Evolutionary conservation across 78 protist species (phyloP), one percentile per base, ranked within the genome.

Genomic region (Dictyostelium firmibasis): DNA sequence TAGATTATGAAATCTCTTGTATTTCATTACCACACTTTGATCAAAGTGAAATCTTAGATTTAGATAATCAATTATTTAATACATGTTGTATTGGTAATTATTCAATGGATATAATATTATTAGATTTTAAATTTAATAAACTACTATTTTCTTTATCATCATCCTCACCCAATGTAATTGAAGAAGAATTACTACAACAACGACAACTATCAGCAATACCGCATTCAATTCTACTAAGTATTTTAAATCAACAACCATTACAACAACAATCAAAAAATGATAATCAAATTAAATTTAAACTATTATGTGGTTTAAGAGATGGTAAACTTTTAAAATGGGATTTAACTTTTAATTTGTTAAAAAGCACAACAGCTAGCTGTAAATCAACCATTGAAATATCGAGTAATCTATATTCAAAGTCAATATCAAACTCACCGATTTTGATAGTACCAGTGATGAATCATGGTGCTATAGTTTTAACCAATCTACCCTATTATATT

Each of bases 271-370:
- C 75, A 67, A 67, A 67, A 27, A 27, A 72, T 72, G 75, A 67
- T 67, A 72, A 72, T 72, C 44, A 72, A 72, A 27, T 33, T 13
- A 47, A 62, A 10, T 35, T 69, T 29, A 78, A 89, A 67, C n/a
- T 89, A 2, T 20, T 89, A 10, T 57, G 25, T 47, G 94, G 87
- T 33, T 20, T 41, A 23, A 89, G 84, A 81, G 87, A 89, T 44
- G 94, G 94, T 31, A 7, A 43, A 20, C 53, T 89, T 27, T 31
- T 89, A 10, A 60, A 70, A 53, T 89, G 79, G 79, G 93, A 87
- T 79, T 16, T 76, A 36, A 18, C 2, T 36, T 79, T 25, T 41
- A 77, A 77, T 38, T 79, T 47, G 31, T 35, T 43, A 29, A 47
- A 7, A 14, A 47, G n/a, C 38, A 11, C 6, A 0, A 27, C 20